Conservation (phyloP, 768 basidiomycete genomes). For the Boletus tylopilopsis region DNA sequence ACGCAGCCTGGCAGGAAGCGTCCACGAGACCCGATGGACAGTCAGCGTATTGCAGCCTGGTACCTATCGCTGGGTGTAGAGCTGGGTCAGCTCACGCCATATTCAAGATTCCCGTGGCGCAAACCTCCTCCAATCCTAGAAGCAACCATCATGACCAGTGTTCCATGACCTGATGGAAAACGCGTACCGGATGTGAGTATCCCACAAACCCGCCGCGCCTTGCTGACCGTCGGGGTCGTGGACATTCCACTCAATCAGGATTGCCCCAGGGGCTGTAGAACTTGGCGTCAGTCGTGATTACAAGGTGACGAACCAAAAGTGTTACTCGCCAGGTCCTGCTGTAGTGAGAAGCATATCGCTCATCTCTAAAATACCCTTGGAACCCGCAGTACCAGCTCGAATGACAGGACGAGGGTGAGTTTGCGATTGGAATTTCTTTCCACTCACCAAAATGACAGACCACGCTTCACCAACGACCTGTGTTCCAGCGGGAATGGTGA, state of each 20-base stretch:
- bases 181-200: slow-evolving; percentile 37
- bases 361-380: slow-evolving; percentile 57
- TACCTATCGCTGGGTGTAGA: slow-evolving; percentile 42
- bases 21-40: slow-evolving; percentile 43
- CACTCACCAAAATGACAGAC: slow-evolving; percentile 44
- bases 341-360: slow-evolving; percentile 61
- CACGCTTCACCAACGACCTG: slow-evolving; percentile 51
- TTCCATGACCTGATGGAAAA: too few species aligned
- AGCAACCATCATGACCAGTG: too few species aligned
- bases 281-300: background rate
- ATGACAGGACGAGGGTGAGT: slow-evolving; percentile 38
- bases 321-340: slow-evolving; percentile 39
- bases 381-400: slow-evolving; percentile 40
- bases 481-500: slow-evolving; percentile 44
- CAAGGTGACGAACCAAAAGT: too few species aligned
- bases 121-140: slow-evolving; percentile 28
- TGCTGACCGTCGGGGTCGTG: slow-evolving; percentile 49
- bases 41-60: slow-evolving; percentile 41
- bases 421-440: slow-evolving; percentile 38
- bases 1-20: slow-evolving; percentile 56
- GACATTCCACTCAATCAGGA: slow-evolving; percentile 58
- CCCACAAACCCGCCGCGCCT: slow-evolving; percentile 53
- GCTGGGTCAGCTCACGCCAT: background rate
- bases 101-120: too few species aligned
- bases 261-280: slow-evolving; percentile 39